Conservation (phyloP, 2,329 filamentous ascomycete genomes). For the Cytospora paraplurivora region DNA sequence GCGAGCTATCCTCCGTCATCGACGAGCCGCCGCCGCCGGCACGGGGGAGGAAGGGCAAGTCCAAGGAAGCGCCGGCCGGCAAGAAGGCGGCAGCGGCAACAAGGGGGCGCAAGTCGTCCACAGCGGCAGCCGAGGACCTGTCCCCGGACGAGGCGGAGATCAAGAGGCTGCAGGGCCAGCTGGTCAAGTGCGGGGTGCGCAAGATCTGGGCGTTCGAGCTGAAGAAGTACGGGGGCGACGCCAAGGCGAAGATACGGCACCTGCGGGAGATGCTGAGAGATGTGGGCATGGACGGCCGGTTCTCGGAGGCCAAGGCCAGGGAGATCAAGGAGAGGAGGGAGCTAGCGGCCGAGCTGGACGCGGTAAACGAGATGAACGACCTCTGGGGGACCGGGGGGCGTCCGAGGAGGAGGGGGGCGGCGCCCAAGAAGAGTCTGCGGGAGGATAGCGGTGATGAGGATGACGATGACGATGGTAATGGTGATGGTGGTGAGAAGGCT, state of each 20-base stretch:
- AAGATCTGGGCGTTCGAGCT: conserved; percentile 91
- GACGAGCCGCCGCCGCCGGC: conserved; percentile 66
- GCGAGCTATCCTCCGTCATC: conserved; percentile 73
- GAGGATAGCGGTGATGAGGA: conserved; percentile 37
- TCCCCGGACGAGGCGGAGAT: conserved; percentile 75
- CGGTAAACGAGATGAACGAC: conserved; percentile 78
- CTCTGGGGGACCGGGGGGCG: conserved; percentile 67
- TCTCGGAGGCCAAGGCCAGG: conserved; percentile 78
- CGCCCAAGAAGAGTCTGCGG: conserved; percentile 41
- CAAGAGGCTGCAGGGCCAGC: conserved; percentile 82
- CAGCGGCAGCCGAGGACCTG: conserved; percentile 39
- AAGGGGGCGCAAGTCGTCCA: conserved; percentile 36
- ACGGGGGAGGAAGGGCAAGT: conserved; percentile 54
- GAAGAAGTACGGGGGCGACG: conserved; percentile 69
- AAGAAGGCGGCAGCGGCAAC: conserved; percentile 46
- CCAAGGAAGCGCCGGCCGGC: conserved; percentile 44
- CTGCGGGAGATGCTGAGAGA: conserved; percentile 78
- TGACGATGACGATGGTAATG: conserved; percentile 38
- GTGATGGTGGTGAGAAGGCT: conserved; percentile 35
- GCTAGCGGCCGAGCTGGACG: conserved; percentile 79
- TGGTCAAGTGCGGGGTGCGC: conserved; percentile 86
- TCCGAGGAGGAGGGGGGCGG: conserved; percentile 46
- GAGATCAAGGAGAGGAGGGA: conserved; percentile 89
- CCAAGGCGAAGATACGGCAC: conserved; percentile 79
- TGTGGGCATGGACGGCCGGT: conserved; percentile 84